Base-by-base conservation (phyloP, 1,284 basidiomycete genomes). In the Uromyces viciae-fabae region DNA sequence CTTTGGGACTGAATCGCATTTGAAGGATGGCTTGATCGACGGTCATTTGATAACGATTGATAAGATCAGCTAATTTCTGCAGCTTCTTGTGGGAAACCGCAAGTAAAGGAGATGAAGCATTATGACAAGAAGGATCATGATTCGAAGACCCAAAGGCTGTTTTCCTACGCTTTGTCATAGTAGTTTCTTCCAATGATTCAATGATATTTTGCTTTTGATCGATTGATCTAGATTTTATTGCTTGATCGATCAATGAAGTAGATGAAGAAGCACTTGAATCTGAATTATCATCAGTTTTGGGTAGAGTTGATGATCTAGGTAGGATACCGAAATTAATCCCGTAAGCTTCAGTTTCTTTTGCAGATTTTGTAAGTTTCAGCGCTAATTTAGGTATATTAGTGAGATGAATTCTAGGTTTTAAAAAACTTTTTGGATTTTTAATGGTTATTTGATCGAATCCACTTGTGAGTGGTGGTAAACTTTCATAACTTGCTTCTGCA, bases 1-100 rank as follows among this genome's bases (percentile, higher is more conserved):
- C 76, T 33, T 79, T 79, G 49, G 69, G 76, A 72, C 76, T 79
- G 54, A 79, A 79, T 22, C 68, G 49, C 46, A 79, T 66, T 42
- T 79, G 76, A 38, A 79, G 31, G 25, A 56, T 49, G 22, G 66
- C 66, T 42, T 79, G 49, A 33, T 79, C 76, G 22, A 79, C 43
- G 5, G 66, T 31, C 76, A 79, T 79, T 40, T 49, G 43, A 56
- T 71, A 52, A 8, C 76, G 66, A 38, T 79, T 79, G 36, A 79
- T 71, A n/a, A 79, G 66, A 33, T 79, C 76, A 0, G 76, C 76
- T 4, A 79, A 40, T 79, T 71, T 79, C 33, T 71, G 64, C 11
- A 79, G 56, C 31, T 79, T 79, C 49, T 79, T 69, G 64, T 69
- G 66, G 15, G 76, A 79, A 38, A 79, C 68, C 19, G 68, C 62